Evolutionary conservation across 2,329 filamentous ascomycete species (phyloP).

Genomic region (Elsinoe necatrix): DNA sequence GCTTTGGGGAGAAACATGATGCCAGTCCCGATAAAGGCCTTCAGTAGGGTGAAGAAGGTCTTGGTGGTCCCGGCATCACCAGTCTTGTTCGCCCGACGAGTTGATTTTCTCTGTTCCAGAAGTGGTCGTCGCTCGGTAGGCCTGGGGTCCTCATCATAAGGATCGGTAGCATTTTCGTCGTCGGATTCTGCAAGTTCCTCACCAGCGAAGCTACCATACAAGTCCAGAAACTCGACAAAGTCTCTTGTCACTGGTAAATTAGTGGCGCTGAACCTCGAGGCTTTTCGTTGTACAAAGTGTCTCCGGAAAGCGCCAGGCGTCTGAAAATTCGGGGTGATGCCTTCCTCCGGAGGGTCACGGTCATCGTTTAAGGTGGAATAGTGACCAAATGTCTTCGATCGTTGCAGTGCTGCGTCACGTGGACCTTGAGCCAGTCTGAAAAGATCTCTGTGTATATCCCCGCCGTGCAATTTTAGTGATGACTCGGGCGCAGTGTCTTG

Average conservation of each 20-base stretch:
- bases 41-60: conserved; percentile 70
- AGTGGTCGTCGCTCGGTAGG: conserved; percentile 52
- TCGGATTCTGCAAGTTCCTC: conserved; percentile 55
- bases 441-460: conserved; percentile 69
- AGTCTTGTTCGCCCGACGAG: conserved; percentile 37
- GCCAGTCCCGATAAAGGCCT: conserved; percentile 70
- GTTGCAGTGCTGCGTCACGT: conserved; percentile 34
- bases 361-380: conserved; percentile 30
- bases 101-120: conserved; percentile 48
- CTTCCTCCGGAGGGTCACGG: conserved; percentile 27
- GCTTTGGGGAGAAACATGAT: conserved; percentile 78
- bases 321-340: conserved; percentile 38
- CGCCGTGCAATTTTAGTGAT: conserved; percentile 63
- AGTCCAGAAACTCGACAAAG: conserved; percentile 66
- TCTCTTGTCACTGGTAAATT: conserved; percentile 55
- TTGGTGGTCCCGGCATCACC: conserved; percentile 61
- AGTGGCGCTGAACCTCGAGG: conserved; percentile 31
- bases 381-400: conserved; percentile 59
- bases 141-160: conserved; percentile 30
- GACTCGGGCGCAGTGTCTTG: conserved; percentile 43
- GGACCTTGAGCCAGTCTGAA: conserved; percentile 59
- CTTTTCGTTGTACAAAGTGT: conserved; percentile 40
- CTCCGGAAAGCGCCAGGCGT: conserved; percentile 48
- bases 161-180: conserved; percentile 47
- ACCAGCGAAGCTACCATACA: conserved; percentile 70